Evolutionary conservation across 139 green algal genomes (phyloP), one percentile per base, ranked within the genome.

Genomic region (Closterium sp.): DNA sequence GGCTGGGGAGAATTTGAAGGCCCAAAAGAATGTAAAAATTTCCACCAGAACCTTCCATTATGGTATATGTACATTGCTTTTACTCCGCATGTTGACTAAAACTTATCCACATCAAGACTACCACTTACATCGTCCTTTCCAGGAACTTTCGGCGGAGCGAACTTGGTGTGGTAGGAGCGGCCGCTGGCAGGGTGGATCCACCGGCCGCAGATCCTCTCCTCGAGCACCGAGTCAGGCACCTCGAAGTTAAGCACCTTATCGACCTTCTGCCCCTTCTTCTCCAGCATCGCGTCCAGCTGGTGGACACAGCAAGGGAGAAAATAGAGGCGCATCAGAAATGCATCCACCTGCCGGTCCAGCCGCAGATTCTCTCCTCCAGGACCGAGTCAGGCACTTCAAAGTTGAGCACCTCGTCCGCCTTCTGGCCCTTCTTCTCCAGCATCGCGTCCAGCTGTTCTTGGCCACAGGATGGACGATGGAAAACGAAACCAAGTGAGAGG

Each of bases 81-180:
- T n/a, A n/a, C n/a, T n/a, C n/a, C n/a, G n/a, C 10, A 23, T 2
- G 38, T 21, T 66, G 21, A 66, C 16, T 21, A 66, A 21, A 66
- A 0, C 38, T 21, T 66, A 66, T 66, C 21, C 38, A 66, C 7
- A 12, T 21, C 4, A 33, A 85, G 16, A 86, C 4, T 32, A 21
- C n/a, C 9, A 86, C 92, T 91, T 38, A 94, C 64, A 86, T 98
- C 97, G 91, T 98, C 97, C 43, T 95, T 94, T 85, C 96, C 96
- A 19, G 94, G 36, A 30, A 94, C 93, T 91, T 98, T 98, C 9
- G 98, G 97, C 2, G 98, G 98, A 0, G 97, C 96, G 94, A 98
- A 99, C 95, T 98, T 98, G 55, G 97, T 96, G 95, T 99, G 98
- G 96, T 99, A 99, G n/a, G 95, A 98, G 90, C 98, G 96, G 0